Evolutionary conservation across 345 rosid genomes (phyloP).

Genomic region (Alliaria petiolata): DNA sequence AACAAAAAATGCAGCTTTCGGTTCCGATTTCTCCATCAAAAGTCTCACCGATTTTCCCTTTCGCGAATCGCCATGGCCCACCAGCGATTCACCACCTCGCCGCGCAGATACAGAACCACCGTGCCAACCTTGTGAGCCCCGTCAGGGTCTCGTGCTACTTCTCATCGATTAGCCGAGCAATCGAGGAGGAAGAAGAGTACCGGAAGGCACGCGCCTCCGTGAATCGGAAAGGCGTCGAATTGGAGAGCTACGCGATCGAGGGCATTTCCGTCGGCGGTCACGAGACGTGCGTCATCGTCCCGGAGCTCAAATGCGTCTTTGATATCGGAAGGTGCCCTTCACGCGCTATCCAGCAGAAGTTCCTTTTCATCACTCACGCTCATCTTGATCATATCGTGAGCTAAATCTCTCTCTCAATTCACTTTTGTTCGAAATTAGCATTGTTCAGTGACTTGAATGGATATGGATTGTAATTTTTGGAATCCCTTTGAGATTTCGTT

Average conservation of each 20-base stretch:
- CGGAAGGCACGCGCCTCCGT: conserved; percentile 85
- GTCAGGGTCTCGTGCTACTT: conserved; percentile 48
- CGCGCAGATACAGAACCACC: conserved; percentile 16
- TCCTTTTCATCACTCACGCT: conserved; percentile 84
- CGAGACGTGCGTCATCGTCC: conserved; percentile 86
- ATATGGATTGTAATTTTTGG: not conserved
- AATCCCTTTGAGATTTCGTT: not conserved
- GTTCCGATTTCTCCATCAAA: conserved; percentile 7
- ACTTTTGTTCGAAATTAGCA: not conserved
- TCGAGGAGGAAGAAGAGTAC: conserved; percentile 86
- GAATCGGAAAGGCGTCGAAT: conserved; percentile 56
- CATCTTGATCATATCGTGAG: conserved; percentile 95
- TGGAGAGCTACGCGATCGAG: conserved; percentile 78
- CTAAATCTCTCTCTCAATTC: not conserved
- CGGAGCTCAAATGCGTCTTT: conserved; percentile 85
- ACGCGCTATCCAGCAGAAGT: conserved; percentile 94
- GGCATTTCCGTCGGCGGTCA: conserved; percentile 85
- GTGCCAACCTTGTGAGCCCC: conserved; percentile 24
- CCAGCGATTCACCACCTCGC: conserved; percentile 12
- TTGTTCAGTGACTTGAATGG: not conserved
- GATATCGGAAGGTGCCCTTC: conserved; percentile 90
- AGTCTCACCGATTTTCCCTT: conserved; percentile 17
- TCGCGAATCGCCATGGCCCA: not conserved
- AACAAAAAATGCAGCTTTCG: conserved; percentile 32
- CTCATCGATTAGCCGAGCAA: conserved; percentile 66